A percentile compares a stretch with the other conserved stretches of the same genome.
phyloP scores from a whole-genome alignment of 2,329 filamentous ascomycete species.

The Fusarium humuli region DNA sequence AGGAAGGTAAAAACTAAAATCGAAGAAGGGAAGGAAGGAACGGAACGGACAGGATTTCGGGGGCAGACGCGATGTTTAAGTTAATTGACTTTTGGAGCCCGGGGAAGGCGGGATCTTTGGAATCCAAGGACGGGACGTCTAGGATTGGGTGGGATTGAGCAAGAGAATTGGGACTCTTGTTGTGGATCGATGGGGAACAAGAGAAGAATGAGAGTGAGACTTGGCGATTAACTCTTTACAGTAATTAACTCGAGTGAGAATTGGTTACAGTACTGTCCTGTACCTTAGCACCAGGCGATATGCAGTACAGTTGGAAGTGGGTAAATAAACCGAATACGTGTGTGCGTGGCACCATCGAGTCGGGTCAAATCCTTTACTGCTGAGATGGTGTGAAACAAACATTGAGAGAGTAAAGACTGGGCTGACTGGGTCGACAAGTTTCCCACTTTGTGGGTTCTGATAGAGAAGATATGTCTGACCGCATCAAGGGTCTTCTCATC shows the following conservation, averaged over 20 bases:
- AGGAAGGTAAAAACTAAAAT: constrained; percentile 17
- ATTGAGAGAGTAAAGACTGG: constrained; percentile 15
- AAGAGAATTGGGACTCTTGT: constrained; percentile 16
- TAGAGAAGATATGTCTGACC: neutral
- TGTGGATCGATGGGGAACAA: constrained; percentile 16
- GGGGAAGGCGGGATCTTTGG: constrained; percentile 32
- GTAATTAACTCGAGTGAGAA: constrained; percentile 20
- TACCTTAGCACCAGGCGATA: neutral
- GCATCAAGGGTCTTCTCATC: neutral
- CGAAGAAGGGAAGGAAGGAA: constrained; percentile 11
- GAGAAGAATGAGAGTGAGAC: constrained; percentile 18
- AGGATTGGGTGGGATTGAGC: constrained; percentile 2
- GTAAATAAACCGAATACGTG: constrained; percentile 29
- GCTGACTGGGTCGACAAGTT: constrained; percentile 13
- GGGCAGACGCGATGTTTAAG: constrained; percentile 36
- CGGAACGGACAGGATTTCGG: constrained; percentile 9
- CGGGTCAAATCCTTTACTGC: constrained; percentile 25
- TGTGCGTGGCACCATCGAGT: constrained; percentile 35
- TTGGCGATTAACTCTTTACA: constrained; percentile 20
- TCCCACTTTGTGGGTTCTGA: neutral
- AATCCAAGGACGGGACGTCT: constrained; percentile 21
- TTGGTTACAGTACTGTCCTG: neutral
- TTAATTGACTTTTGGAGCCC: constrained; percentile 40
- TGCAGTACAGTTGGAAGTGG: constrained; percentile 10
- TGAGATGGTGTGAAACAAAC: constrained; percentile 37